Conservation (phyloP, 768 basidiomycete species). For the Suillus alpinus region DNA sequence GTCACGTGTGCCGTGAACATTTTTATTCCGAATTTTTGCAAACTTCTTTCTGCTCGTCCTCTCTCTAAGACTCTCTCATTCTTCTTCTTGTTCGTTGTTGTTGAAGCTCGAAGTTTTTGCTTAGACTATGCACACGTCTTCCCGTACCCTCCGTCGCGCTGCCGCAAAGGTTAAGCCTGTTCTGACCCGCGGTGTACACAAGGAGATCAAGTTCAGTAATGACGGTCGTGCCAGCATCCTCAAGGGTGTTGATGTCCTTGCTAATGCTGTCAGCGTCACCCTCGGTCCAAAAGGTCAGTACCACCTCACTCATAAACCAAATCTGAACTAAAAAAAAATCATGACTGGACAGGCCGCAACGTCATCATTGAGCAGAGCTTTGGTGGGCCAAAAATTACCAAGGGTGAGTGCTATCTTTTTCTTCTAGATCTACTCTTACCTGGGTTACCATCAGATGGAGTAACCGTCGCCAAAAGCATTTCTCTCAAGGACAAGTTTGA, state of each 20-base stretch:
- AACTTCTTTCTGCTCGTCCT: background rate
- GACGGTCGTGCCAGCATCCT: conserved; percentile 92
- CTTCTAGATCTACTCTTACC: background rate
- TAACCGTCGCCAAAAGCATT: conserved; percentile 95
- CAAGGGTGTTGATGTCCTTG: conserved; percentile 94
- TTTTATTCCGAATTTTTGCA: no score
- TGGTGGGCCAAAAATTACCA: conserved; percentile 93
- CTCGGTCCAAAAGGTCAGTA: conserved; percentile 88
- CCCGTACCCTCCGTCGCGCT: conserved; percentile 66
- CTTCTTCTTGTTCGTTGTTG: conserved; percentile 12
- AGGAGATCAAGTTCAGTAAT: conserved; percentile 96
- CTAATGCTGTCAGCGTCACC: conserved; percentile 95
- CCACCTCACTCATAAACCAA: conserved; percentile 6
- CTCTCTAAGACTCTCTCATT: background rate
- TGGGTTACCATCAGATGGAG: conserved; percentile 67
- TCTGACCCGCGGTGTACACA: conserved; percentile 76
- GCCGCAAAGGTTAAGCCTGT: conserved; percentile 53
- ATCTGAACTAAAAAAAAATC: background rate
- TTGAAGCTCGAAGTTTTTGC: conserved; percentile 13
- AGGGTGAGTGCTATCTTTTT: conserved; percentile 53
- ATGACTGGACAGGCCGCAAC: conserved; percentile 66
- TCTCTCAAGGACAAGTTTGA: conserved; percentile 96
- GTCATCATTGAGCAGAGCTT: conserved; percentile 97
- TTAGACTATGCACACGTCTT: conserved; percentile 63
- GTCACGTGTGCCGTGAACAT: background rate